These are phyloP conservation scores for Urochloa ruziziensis DNA, from an alignment of 176 grass and related monocot species.

Conservation along the genomic window DNA sequence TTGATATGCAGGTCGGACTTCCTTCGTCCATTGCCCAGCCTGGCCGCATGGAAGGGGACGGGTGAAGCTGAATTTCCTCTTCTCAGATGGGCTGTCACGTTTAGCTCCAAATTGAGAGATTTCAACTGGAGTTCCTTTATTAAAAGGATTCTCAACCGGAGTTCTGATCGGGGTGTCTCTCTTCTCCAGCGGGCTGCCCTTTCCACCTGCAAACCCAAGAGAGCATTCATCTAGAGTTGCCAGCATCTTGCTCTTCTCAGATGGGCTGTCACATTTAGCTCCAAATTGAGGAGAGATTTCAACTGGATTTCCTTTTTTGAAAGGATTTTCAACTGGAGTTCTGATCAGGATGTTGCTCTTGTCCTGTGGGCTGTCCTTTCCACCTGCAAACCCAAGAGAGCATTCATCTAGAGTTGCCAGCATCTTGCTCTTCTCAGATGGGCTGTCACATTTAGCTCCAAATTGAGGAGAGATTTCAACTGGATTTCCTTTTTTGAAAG, in stretches of 20 bases:
- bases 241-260: conserved; percentile 40
- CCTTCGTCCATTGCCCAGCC: conserved; percentile 20
- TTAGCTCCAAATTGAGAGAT: background rate
- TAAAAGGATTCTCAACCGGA: background rate
- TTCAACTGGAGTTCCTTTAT: background rate
- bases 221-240: conserved; percentile 27
- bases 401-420: conserved; percentile 16
- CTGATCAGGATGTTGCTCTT: conserved; percentile 26
- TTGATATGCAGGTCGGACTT: conserved; percentile 18
- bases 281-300: conserved; percentile 7
- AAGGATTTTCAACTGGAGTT: background rate
- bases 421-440: conserved; percentile 40
- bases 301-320: background rate
- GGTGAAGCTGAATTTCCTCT: conserved; percentile 29
- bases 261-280: background rate
- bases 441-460: conserved; percentile 2
- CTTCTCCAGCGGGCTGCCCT: conserved; percentile 4
- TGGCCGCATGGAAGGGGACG: conserved; percentile 36
- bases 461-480: conserved; percentile 7
- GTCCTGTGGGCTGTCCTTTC: conserved; percentile 5
- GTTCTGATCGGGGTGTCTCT: conserved; percentile 18
- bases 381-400: background rate
- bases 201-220: background rate
- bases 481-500: background rate
- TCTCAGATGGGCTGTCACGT: conserved; percentile 2